Base-by-base conservation (phyloP, 331 rosid genomes). In the Saraca asoca region DNA sequence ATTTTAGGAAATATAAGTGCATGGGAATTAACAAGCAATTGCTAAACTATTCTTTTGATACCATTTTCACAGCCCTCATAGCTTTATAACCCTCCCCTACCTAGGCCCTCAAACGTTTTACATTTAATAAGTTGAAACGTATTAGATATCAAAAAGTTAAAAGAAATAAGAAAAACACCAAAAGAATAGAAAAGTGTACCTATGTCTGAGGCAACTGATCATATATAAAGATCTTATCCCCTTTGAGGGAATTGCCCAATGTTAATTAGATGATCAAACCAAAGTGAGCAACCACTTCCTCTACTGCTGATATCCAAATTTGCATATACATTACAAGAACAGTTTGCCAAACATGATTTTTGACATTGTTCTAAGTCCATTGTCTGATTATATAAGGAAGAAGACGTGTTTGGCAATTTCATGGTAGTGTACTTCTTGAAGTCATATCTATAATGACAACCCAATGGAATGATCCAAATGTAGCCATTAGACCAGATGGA, bases 281-380 rank as follows among this genome's bases (percentile, higher is more conserved):
- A 82, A 9, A 69, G 62, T 45, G 79, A 12, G 34, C 87, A 79
- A 1, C 82, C 64, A 18, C 63, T 72, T 11, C 75, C 64, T 43
- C 58, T 33, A 12, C 10, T 29, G 0, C 38, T 57, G 45, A 64
- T 13, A 19, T 60, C 64, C 3, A 66, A 43, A 52, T 51, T 43
- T 4, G 82, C 55, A 58, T 50, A 79, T 29, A 78, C 74, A 5
- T 14, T 42, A 53, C 87, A 83, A 18, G 68, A 41, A 58, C 76
- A 79, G 61, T 76, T 76, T n/a, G 10, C 16, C 68, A 79, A 49
- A 19, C 87, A 82, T 29, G 57, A 9, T 0, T n/a, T n/a, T 60
- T 9, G 6, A 9, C 85, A 83, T 41, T 76, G 53, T 5, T 45
- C 6, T 4, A 6, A 52, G 15, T 2, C 58, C 65, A 9, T 39